Evolutionary conservation across 106 monocot species (phyloP), one percentile per base, ranked within the genome.

Genomic region (Alisma plantagoaquatica): DNA sequence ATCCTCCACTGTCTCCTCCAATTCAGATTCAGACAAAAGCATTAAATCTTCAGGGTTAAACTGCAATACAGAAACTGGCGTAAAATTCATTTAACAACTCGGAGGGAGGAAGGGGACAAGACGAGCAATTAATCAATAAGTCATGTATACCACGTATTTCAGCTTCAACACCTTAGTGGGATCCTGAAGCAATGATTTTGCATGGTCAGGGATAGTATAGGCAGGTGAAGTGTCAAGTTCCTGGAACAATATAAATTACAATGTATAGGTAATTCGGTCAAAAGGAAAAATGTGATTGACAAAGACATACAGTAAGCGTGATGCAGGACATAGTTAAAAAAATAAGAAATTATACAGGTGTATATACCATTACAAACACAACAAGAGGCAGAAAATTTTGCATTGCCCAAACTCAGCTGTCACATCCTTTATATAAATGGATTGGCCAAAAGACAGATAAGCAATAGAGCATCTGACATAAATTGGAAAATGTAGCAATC

Each of bases 1-100:
- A 67, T 94, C 93, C 75, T 87, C 93, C 8, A 94, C 3, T 51
- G 63, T 58, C 76, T 94, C 93, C 18, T 83, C 80, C 47, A 83
- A 23, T 47, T 94, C 87, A 51, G 61, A 20, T 48, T 74, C 80
- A 1, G 80, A 60, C 19, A 80, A 49, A 24, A 48, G 43, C 25
- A 51, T 52, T 35, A 87, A 57, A 23, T 74, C 72, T 49, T 87
- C 93, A 23, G n/a, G 57, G 31, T 69, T 59, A 54, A 87, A 70
- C 35, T 38, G 14, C 35, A 38, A 14, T 14, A 38, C 6, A 38
- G 35, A 38, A 38, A 38, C 93, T 94, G 53, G 41, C 33, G 23
- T 45, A 26, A 10, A 44, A 14, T 32, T 14, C n/a, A n/a, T n/a
- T n/a, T n/a, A n/a, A n/a, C n/a, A n/a, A n/a, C n/a, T n/a, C 35